Conservation (phyloP, 352 stramenopile genomes). For the Globisporangium cystogenes region DNA sequence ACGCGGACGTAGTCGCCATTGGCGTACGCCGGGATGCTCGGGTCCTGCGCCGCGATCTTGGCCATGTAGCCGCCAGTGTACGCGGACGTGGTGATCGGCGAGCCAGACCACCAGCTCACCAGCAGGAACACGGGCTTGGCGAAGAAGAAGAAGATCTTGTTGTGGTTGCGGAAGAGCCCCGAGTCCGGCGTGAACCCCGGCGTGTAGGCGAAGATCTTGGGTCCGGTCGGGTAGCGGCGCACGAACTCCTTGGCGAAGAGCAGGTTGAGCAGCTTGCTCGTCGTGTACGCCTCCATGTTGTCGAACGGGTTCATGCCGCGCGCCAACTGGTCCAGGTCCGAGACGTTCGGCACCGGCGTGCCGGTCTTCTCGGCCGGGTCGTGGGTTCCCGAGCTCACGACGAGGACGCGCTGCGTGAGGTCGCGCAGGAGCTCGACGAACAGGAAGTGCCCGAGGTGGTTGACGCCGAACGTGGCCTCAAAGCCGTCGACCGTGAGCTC, state of each 20-base stretch:
- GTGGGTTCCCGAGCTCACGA: slow-evolving; percentile 20
- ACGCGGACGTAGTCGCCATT: slow-evolving; percentile 23
- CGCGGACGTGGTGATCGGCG: slow-evolving; percentile 12
- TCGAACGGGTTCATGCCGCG: slow-evolving; percentile 17
- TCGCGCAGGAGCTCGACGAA: slow-evolving; percentile 19
- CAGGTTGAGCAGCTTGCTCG: slow-evolving; percentile 28
- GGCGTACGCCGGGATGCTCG: slow-evolving; percentile 6
- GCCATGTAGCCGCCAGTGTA: slow-evolving; percentile 24
- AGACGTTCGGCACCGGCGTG: slow-evolving; percentile 14
- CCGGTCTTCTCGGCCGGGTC: slow-evolving; percentile 20
- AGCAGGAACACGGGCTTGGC: slow-evolving; percentile 4
- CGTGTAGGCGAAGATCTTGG: slow-evolving; percentile 19
- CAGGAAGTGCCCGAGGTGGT: slow-evolving; percentile 38
- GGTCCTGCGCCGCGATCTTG: slow-evolving; percentile 16
- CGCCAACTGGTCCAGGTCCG: slow-evolving; percentile 18
- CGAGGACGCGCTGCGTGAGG: slow-evolving; percentile 17
- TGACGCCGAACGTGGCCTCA: slow-evolving; percentile 29
- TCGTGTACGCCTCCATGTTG: slow-evolving; percentile 17
- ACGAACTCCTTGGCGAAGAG: slow-evolving; percentile 18
- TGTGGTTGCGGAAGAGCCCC: slow-evolving; percentile 13
- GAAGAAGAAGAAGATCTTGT: slow-evolving; percentile 5
- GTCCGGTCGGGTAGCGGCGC: slow-evolving; percentile 17
- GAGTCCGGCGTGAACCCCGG: slow-evolving; percentile 21
- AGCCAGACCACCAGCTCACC: not conserved
- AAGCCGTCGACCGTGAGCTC: slow-evolving; percentile 26